phyloP scores from a whole-genome alignment of 2,329 filamentous ascomycete species.

The Verruconis gallopava region DNA sequence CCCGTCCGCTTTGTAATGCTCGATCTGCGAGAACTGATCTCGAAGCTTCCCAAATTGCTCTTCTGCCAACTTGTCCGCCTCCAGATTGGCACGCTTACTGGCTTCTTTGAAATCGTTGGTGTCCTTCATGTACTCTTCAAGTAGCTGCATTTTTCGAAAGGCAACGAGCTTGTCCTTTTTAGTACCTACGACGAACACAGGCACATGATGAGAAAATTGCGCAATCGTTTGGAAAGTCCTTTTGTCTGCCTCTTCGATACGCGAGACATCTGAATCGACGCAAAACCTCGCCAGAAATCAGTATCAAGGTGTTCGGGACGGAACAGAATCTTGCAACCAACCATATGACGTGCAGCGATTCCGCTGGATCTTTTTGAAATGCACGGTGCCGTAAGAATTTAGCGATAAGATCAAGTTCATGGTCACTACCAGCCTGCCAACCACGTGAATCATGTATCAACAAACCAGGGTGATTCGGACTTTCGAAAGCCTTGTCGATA shows the following conservation, averaged over 20 bases:
- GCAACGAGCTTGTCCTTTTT: conserved; percentile 3
- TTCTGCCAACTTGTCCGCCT: not conserved
- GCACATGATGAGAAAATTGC: conserved; percentile 3
- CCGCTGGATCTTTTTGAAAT: not conserved
- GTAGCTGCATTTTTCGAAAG: not conserved
- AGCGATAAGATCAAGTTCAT: not conserved
- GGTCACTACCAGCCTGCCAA: not conserved
- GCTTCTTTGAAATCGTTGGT: conserved; percentile 1
- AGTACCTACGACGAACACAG: conserved; percentile 1
- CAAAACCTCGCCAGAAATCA: not conserved
- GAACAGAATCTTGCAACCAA: no score
- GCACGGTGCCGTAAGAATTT: not conserved
- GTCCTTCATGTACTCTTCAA: conserved; percentile 1
- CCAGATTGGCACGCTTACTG: not conserved
- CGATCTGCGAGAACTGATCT: not conserved
- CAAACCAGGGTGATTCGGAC: not conserved
- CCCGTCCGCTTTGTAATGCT: conserved; percentile 1
- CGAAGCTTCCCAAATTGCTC: conserved; percentile 1
- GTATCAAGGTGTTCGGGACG: no score
- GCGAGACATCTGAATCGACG: not conserved
- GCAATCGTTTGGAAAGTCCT: not conserved
- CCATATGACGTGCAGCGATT: not conserved
- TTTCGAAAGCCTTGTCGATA: not conserved
- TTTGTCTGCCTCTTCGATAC: conserved; percentile 1
- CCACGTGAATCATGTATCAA: not conserved